Evolutionary conservation across 2,329 filamentous ascomycete species (phyloP), one percentile per base, ranked within the genome.

Genomic region (Cercospora zeae-maydis): DNA sequence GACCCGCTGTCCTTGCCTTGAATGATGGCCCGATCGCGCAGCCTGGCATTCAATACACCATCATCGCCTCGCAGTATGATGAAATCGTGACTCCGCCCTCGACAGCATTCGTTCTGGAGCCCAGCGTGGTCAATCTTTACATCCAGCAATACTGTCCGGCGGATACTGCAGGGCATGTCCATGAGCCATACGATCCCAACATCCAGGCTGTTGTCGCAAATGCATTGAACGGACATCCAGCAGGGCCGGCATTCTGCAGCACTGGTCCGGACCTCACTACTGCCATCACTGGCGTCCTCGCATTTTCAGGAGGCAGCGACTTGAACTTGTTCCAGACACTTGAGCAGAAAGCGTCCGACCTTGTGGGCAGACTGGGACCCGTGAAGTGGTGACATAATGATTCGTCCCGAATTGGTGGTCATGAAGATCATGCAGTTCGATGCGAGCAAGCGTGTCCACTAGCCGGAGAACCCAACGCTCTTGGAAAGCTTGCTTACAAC

Each of bases 121-220:
- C 55, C 6, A 61, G 61, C 1, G 65, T 67, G 0, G 37, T 42
- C 7, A 67, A 67, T 31, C 14, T 63, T 2, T 67, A 53, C 33
- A 63, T 63, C 2, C 65, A 67, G 55, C 47, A 67, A 4, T 65
- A 54, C 55, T 67, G 65, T 45, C 65, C 65, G 2, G 31, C 53
- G 1, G 65, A 67, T 16, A 31, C 21, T 7, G 55, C 61, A 8
- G 65, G 63, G 3, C 65, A 67, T 54, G 10, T 60, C 13, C 61
- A 42, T 4, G 39, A 63, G 33, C 37, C 63, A 2, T 60, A 59
- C 19, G 58, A 63, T 10, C 54, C 36, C 1, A 62, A 67, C 45
- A 47, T 65, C 3, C 58, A 58, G 51, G 58, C 45, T 3, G 34
- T 63, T 6, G 58, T 67, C 0, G 37, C 19, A 13, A 67, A 65